These are phyloP conservation scores for Xerocomellus dryophilus DNA, from an alignment of 768 basidiomycete genomes.

Conservation along the genomic window DNA sequence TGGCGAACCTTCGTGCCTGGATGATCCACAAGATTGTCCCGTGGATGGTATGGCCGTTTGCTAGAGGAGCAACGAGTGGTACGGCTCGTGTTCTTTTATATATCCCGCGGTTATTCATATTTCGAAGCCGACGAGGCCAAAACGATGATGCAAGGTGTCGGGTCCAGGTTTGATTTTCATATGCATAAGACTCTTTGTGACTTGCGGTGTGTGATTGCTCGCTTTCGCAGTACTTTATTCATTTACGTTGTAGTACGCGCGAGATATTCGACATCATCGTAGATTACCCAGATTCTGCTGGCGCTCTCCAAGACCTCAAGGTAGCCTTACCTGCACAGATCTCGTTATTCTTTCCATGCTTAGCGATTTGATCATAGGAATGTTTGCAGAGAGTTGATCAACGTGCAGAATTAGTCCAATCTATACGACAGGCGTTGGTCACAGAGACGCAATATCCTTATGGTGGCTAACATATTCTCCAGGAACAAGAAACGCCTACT, in stretches of 20 bases:
- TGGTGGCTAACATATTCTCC: slow-evolving; percentile 7
- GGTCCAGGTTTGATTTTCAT: slow-evolving; percentile 86
- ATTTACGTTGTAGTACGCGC: slow-evolving; percentile 44
- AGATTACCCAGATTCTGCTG: slow-evolving; percentile 84
- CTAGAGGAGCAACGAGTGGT: slow-evolving; percentile 59
- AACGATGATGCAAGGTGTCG: slow-evolving; percentile 70
- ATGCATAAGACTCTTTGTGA: slow-evolving; percentile 90
- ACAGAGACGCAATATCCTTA: not conserved
- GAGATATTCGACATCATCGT: slow-evolving; percentile 98
- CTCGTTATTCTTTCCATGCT: not conserved
- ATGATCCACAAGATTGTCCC: slow-evolving; percentile 76
- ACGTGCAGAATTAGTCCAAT: slow-evolving; percentile 68
- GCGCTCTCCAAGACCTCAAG: slow-evolving; percentile 83
- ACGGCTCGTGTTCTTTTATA: slow-evolving; percentile 20
- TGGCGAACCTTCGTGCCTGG: slow-evolving; percentile 65
- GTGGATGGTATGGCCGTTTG: slow-evolving; percentile 84
- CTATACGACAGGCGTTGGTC: slow-evolving; percentile 72
- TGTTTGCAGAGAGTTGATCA: slow-evolving; percentile 81
- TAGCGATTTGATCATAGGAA: slow-evolving; percentile 43
- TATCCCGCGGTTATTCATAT: slow-evolving; percentile 4
- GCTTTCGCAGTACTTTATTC: not conserved
- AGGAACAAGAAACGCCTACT: slow-evolving; percentile 86
- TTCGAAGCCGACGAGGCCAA: slow-evolving; percentile 64
- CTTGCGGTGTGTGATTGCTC: slow-evolving; percentile 57
- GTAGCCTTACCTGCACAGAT: slow-evolving; percentile 34